Evolutionary conservation across 228 moss, liverwort and hornwort species (phyloP), one percentile per base, ranked within the genome.

Genomic region (Sphagnum fallax): DNA sequence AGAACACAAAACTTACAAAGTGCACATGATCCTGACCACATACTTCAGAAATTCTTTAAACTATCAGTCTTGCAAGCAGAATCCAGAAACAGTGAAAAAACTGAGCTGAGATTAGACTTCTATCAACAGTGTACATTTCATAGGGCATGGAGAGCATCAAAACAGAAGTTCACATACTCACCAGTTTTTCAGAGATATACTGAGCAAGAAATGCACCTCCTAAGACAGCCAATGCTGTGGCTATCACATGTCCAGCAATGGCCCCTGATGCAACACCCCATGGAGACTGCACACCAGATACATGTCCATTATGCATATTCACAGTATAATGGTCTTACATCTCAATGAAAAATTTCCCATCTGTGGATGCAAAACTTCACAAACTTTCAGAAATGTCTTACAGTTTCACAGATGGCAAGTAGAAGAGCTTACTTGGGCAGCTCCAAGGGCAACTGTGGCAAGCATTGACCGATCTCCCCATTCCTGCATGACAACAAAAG

Each of bases 391-490:
- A 32, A 2, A 32, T 32, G 32, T 32, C 32, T 32, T 32, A 32
- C 32, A 32, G 9, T 55, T 55, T 12, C 12, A 8, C 55, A 55
- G 55, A 12, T 8, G 8, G 55, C 1, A 55, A 55, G 8, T 12
- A 55, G 12, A 55, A 8, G 8, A 10, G 6, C 62, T 75, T 48
- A 91, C 91, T 84, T 91, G 91, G 53, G 98, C 90, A 62, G 98
- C 94, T 70, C 98, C 98, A 65, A 98, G 80, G 5, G 98, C 98
- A 63, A 98, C 91, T 5, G 98, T 98, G 49, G 98, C 98, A 16
- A 94, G 86, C 98, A 98, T 94, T 5, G 93, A 98, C 62, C 98
- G 83, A 68, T 98, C 98, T 52, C 98, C 98, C 98, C 98, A 98
- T 72, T 98, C 94, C 81, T 91, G 81, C 62, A 67, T 67, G n/a